Evolutionary conservation across 1,139 yeast genomes (phyloP).

Genomic region (Yamadazyma kanchanaburiensis): DNA sequence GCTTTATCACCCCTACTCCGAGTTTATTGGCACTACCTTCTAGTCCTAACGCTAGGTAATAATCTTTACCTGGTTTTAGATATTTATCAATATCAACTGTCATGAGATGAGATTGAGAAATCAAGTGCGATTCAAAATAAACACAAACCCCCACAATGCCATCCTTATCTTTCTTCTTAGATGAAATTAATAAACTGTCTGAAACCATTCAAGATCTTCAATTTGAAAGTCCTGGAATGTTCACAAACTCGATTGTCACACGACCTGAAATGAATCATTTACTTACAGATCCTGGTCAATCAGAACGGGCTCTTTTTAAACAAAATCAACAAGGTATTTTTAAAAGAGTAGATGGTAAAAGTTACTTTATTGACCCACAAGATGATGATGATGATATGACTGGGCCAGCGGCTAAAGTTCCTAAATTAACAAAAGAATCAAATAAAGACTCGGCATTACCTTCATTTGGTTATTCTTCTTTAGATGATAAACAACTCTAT

Average conservation of each 20-base stretch:
- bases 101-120: no score
- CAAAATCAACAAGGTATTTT: slow-evolving; percentile 21
- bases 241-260: slow-evolving; percentile 59
- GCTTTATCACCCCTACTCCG: slow-evolving; percentile 90
- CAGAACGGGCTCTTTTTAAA: slow-evolving; percentile 50
- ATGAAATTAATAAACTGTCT: slow-evolving; percentile 20
- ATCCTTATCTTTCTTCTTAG: slow-evolving; percentile 21
- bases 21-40: slow-evolving; percentile 97
- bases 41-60: slow-evolving; percentile 77
- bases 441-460: no score
- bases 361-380: slow-evolving; percentile 20
- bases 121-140: no score
- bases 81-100: slow-evolving; percentile 37
- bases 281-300: slow-evolving; percentile 56
- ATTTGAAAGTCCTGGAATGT: slow-evolving; percentile 55
- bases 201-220: slow-evolving; percentile 25
- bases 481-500: no score
- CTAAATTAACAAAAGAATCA: no score
- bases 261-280: slow-evolving; percentile 57
- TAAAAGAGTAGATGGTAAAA: slow-evolving; percentile 37
- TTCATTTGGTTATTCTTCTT: no score
- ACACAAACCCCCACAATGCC: slow-evolving; percentile 14
- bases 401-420: slow-evolving; percentile 24
- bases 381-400: slow-evolving; percentile 18
- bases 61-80: slow-evolving; percentile 40